Base-by-base conservation (phyloP, 768 basidiomycete species). In the Suillus plorans region DNA sequence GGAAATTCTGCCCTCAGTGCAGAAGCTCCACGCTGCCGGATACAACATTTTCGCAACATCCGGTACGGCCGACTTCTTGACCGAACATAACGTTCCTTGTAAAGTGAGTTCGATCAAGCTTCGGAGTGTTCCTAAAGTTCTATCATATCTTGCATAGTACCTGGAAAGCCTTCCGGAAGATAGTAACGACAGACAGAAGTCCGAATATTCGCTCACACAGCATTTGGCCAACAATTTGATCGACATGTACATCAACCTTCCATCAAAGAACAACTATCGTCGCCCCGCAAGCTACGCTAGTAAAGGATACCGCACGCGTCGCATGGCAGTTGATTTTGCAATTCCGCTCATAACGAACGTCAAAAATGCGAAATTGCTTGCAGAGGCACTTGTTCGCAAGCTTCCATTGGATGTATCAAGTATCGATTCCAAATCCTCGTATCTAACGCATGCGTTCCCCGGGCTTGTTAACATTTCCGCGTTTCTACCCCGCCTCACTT, bases 211-310 rank as follows among this genome's bases (percentile, higher is more conserved):
- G 0, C 82, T 99, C 64, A 95, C 94, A 5, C 95, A 97, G 76
- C 97, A 99, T 80, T 81, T 99, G 66, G 94, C 93, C 41, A 97
- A 97, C 78, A 95, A 96, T 77, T 81, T 97, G 70, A 99, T 99
- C 74, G 97, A 99, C 79, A 92, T 99, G 88, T 99, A 98, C 77
- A 97, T 99, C 87, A 99, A 99, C 78, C 81, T 99, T 69, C 97
- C 97, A 2, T 98, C 97, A 47, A 97, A 95, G 81, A 99, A 99
- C 78, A 86, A 95, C 74, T 99, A 94, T 78, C 91, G 97, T 64
- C 91, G 97, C 22, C 97, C 97, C 7, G 96, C 97, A 16, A 96
- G 90, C 77, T 99, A 99, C 75, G 87, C 95, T 61, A 97, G 95
- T 77, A 96, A 97, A 74, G 97, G 97, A 9, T 99, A 99, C 77